Conservation (phyloP, 2,329 filamentous ascomycete species). For the Davidsoniella australis region DNA sequence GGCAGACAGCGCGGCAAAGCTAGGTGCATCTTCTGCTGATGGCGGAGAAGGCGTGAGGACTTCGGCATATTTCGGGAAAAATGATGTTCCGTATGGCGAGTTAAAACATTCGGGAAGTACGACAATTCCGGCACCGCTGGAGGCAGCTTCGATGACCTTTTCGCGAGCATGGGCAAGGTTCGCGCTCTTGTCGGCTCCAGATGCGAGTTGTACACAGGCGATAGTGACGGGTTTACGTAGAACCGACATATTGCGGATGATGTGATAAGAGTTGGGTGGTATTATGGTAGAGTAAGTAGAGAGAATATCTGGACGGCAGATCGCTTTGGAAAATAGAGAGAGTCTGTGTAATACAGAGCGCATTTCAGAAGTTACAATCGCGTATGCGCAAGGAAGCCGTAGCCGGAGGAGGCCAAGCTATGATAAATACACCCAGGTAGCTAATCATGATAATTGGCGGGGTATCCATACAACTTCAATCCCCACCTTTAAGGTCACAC, state of each 20-base stretch:
- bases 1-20: constrained; percentile 65
- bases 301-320: neutral
- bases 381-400: no score
- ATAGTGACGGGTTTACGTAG: constrained; percentile 66
- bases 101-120: constrained; percentile 98
- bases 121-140: constrained; percentile 62
- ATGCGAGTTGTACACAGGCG: constrained; percentile 65
- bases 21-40: constrained; percentile 51
- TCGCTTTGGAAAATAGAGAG: neutral
- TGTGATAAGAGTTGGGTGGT: constrained; percentile 4
- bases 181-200: constrained; percentile 62
- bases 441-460: no score
- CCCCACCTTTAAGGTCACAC: no score
- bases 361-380: neutral
- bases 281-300: neutral
- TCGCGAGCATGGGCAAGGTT: constrained; percentile 69
- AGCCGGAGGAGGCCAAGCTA: no score
- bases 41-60: constrained; percentile 59
- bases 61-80: constrained; percentile 86
- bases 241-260: constrained; percentile 22
- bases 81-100: constrained; percentile 80
- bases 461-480: no score
- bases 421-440: no score
- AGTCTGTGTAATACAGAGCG: constrained; percentile 1
- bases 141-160: constrained; percentile 69